These are phyloP conservation scores for Annona squamosa DNA, from an alignment of 164 flowering plant species.

Conservation along the genomic window DNA sequence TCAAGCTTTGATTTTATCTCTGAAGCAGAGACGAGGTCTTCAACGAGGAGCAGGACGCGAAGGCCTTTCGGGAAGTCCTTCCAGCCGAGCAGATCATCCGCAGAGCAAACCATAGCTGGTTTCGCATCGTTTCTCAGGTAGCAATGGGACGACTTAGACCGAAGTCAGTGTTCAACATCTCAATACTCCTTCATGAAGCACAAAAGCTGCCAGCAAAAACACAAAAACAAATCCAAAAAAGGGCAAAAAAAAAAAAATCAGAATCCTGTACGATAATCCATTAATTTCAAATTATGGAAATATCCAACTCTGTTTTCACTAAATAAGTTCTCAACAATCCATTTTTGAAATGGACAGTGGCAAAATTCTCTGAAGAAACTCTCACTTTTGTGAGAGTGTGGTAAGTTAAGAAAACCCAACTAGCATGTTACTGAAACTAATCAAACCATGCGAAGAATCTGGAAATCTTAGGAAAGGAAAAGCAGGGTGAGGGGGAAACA, in stretches of 20 bases:
- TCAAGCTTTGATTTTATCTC: constrained; percentile 69
- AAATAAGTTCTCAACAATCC: not conserved
- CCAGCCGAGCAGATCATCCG: constrained; percentile 65
- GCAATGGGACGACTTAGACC: constrained; percentile 13
- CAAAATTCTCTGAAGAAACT: not conserved
- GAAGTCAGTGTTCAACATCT: constrained; percentile 13
- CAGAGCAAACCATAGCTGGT: constrained; percentile 83
- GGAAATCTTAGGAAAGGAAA: not conserved
- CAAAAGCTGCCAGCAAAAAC: constrained; percentile 1
- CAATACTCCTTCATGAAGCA: constrained; percentile 17
- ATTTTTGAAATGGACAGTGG: not conserved
- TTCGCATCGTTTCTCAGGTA: constrained; percentile 52
- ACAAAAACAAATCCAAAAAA: not conserved
- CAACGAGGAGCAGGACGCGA: constrained; percentile 64
- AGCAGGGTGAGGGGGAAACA: not conserved
- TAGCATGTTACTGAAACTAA: not conserved
- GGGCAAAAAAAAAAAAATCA: not conserved
- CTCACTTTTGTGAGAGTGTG: not conserved
- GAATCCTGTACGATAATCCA: not conserved
- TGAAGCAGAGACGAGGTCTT: constrained; percentile 44
- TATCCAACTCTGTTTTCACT: not conserved
- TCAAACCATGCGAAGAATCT: not conserved
- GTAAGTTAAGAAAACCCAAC: not conserved
- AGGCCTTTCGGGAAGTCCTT: constrained; percentile 90
- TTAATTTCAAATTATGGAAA: not conserved